Conservation (phyloP, 2,329 filamentous ascomycete genomes). For the Diaporthe citri region DNA sequence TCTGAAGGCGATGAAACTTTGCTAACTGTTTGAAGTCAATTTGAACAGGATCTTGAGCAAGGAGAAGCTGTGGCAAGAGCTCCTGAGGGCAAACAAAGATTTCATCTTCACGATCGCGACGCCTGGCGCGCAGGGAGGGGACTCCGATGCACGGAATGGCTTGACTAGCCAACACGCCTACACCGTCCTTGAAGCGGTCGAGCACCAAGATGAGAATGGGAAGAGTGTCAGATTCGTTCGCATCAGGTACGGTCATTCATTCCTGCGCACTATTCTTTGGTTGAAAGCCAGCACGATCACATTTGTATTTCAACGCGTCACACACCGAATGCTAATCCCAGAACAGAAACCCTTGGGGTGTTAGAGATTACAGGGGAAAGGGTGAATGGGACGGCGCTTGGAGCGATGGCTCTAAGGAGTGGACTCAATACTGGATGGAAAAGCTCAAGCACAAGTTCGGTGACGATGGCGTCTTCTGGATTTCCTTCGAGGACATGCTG, state of each 20-base stretch:
- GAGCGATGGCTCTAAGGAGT: slow-evolving; percentile 80
- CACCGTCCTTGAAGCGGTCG: slow-evolving; percentile 62
- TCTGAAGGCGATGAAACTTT: neutral
- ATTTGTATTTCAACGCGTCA: neutral
- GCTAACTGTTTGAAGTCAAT: slow-evolving; percentile 54
- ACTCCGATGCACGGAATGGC: slow-evolving; percentile 41
- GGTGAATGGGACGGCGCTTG: slow-evolving; percentile 79
- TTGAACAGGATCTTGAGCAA: slow-evolving; percentile 71
- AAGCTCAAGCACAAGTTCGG: slow-evolving; percentile 75
- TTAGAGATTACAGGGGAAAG: slow-evolving; percentile 54
- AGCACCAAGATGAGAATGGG: slow-evolving; percentile 57
- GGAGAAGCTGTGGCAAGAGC: slow-evolving; percentile 77
- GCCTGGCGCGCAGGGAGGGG: neutral
- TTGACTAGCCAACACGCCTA: slow-evolving; percentile 60
- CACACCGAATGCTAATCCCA: neutral
- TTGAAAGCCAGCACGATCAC: neutral
- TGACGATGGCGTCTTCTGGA: slow-evolving; percentile 73
- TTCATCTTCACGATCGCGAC: slow-evolving; percentile 68
- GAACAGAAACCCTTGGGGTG: slow-evolving; percentile 78
- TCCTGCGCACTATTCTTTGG: too few species aligned
- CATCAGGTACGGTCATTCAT: slow-evolving; percentile 54
- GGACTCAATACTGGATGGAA: slow-evolving; percentile 80
- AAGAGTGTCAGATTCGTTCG: slow-evolving; percentile 56
- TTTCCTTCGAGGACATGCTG: slow-evolving; percentile 59
- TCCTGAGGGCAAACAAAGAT: slow-evolving; percentile 74